These are phyloP conservation scores for Phylloporus sp. DNA, from an alignment of 1,284 basidiomycete species.

Conservation along the genomic window DNA sequence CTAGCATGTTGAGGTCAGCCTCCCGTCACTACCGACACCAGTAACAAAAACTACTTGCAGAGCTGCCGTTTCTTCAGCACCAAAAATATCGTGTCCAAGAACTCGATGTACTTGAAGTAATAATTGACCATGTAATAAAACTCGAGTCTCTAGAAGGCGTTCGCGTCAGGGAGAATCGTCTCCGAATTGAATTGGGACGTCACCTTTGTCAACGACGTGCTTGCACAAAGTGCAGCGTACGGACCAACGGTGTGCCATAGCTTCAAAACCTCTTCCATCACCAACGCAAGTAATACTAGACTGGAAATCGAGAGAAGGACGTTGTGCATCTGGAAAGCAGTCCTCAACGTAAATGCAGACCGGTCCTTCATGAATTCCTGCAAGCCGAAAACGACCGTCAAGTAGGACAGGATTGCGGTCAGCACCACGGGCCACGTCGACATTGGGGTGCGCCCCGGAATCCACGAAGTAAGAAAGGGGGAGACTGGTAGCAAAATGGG, in stretches of 20 bases:
- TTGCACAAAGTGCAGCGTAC: slow-evolving; percentile 82
- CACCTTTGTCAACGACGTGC: slow-evolving; percentile 83
- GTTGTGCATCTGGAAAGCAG: slow-evolving; percentile 92
- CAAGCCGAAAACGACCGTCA: slow-evolving; percentile 86
- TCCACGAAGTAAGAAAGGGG: slow-evolving; percentile 63
- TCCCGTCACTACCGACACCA: background rate
- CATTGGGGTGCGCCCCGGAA: slow-evolving; percentile 75
- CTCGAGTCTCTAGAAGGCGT: slow-evolving; percentile 66
- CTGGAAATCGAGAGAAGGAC: slow-evolving; percentile 84
- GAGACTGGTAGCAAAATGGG: slow-evolving; percentile 43
- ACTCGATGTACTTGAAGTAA: slow-evolving; percentile 93
- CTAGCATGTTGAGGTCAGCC: slow-evolving; percentile 43
- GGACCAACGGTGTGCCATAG: slow-evolving; percentile 71
- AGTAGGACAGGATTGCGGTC: slow-evolving; percentile 76
- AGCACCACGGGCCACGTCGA: slow-evolving; percentile 79
- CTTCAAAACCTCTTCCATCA: slow-evolving; percentile 86
- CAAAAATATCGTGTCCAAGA: slow-evolving; percentile 94
- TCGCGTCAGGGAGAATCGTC: slow-evolving; percentile 11
- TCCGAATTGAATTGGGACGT: slow-evolving; percentile 30
- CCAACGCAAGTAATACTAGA: slow-evolving; percentile 78
- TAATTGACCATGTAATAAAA: slow-evolving; percentile 99
- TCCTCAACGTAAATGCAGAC: slow-evolving; percentile 75
- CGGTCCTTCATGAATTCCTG: slow-evolving; percentile 85
- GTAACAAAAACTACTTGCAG: slow-evolving; percentile 51
- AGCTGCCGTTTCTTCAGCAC: slow-evolving; percentile 97